phyloP scores from a whole-genome alignment of 345 rosid genomes.

The Aquilaria yunnanensis region DNA sequence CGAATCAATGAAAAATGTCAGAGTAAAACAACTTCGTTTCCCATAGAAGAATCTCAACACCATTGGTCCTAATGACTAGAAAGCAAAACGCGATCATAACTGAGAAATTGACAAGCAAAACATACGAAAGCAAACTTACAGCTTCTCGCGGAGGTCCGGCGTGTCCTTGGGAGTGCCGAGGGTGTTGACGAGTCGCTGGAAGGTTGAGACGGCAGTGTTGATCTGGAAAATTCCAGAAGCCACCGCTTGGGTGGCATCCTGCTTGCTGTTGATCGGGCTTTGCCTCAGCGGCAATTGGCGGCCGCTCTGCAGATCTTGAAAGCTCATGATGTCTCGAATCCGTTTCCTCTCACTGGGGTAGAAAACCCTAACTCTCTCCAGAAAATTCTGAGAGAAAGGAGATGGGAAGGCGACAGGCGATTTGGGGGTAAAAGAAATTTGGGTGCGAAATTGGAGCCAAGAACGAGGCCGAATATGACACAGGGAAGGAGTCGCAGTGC shows the following conservation, averaged over 20 bases:
- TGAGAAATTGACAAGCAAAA: not conserved
- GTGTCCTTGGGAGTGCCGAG: conserved; percentile 97
- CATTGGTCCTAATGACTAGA: too few relatives aligned
- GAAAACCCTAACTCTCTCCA: conserved; percentile 17
- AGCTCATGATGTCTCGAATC: conserved; percentile 57
- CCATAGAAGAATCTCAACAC: too few relatives aligned
- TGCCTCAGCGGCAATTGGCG: conserved; percentile 45
- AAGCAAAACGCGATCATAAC: too few relatives aligned
- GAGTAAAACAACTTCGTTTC: too few relatives aligned
- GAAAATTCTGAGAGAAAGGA: conserved; percentile 9
- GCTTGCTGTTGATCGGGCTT: conserved; percentile 45
- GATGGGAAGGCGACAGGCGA: conserved; percentile 8
- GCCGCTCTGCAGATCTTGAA: conserved; percentile 90
- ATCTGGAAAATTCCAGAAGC: conserved; percentile 98
- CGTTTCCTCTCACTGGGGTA: not conserved
- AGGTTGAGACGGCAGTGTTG: conserved; percentile 94
- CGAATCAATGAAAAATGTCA: too few relatives aligned
- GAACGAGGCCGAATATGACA: conserved; percentile 23
- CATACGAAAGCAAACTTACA: conserved; percentile 41
- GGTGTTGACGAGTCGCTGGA: conserved; percentile 88
- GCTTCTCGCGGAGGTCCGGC: conserved; percentile 91
- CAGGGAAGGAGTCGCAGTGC: not conserved
- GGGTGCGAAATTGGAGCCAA: conserved; percentile 12
- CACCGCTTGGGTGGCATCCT: conserved; percentile 82
- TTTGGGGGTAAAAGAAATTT: conserved; percentile 7